Evolutionary conservation across 805 yeast genomes (phyloP), one percentile per base, ranked within the genome.

Genomic region (Deakozyma indianensis): DNA sequence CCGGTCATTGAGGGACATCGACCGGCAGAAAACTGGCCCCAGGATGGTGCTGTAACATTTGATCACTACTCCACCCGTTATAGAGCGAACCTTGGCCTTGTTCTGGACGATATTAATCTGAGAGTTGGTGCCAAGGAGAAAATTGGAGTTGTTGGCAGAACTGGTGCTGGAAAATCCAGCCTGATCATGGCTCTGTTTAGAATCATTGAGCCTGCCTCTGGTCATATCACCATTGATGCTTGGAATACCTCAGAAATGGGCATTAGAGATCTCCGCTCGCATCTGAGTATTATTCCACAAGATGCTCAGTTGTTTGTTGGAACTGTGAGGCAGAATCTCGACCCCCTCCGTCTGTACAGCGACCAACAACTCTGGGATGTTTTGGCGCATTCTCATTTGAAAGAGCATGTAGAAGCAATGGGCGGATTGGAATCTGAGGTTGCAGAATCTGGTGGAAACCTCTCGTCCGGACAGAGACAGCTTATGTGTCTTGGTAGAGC

Each of bases 81-180:
- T 62, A 85, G 94, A 5, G 84, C 90, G n/a, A 77, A 75, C 27
- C 67, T 83, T 49, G 95, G 95, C 18, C 68, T 73, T 51, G 96
- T 86, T 35, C 82, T 88, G 53, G 83, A 84, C 56, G 74, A 78
- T 51, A 86, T 87, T 35, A 65, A 84, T 0, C 82, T 88, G 61
- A 71, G 73, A 27, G 87, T 88, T 35, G 74, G 74, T 44, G 76
- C 92, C 22, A 74, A 71, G 48, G 73, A 77, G 54, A 88, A 88
- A 58, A 76, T 88, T 54, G 96, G 96, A 57, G 80, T 88, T 57
- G 95, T 88, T 47, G 96, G 96, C 35, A 78, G 96, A 63, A 88
- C 96, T 0, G 96, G 96, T 62, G 96, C 96, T 23, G 96, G 96
- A 56, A 88, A 88, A 60, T 84, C 95, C 1, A 86, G 96, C 0